A percentile compares a stretch with the other conserved stretches of the same genome.
phyloP scores from a whole-genome alignment of 2,329 filamentous ascomycete species.

The Orbilia oligospora region DNA sequence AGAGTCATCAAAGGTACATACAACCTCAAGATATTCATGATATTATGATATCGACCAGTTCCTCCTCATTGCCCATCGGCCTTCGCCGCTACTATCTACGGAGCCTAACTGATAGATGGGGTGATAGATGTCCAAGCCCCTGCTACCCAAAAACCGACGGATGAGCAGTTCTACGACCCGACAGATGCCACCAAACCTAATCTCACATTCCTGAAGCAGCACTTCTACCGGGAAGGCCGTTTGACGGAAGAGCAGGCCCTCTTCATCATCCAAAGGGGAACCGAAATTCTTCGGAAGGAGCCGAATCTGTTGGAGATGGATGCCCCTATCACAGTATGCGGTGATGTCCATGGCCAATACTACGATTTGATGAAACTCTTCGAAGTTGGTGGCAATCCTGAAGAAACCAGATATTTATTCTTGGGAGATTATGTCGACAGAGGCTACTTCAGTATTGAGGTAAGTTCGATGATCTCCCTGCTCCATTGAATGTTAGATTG shows the following conservation, averaged over 20 bases:
- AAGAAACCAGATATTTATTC: constrained; percentile 97
- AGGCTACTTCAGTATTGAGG: constrained; percentile 98
- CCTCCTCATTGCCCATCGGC: background rate
- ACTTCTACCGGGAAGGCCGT: constrained; percentile 97
- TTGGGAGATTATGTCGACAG: constrained; percentile 97
- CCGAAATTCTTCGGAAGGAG: constrained; percentile 87
- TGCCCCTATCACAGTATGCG: constrained; percentile 97
- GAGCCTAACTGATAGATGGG: constrained; percentile 43
- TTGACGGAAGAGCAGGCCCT: constrained; percentile 97
- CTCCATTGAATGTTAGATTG: background rate
- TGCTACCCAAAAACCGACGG: constrained; percentile 89
- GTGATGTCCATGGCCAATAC: constrained; percentile 98
- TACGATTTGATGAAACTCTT: constrained; percentile 99
- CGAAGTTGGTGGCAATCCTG: constrained; percentile 95
- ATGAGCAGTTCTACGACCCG: constrained; percentile 94
- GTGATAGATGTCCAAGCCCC: constrained; percentile 92
- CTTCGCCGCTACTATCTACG: constrained; percentile 30
- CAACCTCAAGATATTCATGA: background rate
- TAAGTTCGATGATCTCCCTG: constrained; percentile 65
- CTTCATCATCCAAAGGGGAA: constrained; percentile 91
- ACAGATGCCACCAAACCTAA: constrained; percentile 89
- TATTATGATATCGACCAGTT: background rate
- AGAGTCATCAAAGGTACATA: constrained; percentile 95
- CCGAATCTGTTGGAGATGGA: constrained; percentile 99
- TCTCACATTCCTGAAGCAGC: constrained; percentile 94